These are phyloP conservation scores for Gardenia jasminoides DNA, from an alignment of 257 asterid genomes.

Conservation along the genomic window DNA sequence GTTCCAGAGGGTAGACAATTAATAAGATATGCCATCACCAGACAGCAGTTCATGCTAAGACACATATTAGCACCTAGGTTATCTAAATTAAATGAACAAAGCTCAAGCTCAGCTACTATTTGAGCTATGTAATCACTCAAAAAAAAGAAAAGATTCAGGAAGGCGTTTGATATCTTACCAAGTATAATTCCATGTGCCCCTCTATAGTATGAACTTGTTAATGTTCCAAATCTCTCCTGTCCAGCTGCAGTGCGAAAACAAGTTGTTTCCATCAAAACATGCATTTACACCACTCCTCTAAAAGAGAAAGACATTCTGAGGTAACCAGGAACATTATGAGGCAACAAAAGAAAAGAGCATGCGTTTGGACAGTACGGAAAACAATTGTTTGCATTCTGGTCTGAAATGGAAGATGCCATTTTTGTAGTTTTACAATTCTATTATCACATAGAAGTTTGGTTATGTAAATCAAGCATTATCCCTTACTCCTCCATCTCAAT, in stretches of 20 bases:
- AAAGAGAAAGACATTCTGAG: neutral
- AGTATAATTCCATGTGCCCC: slow-evolving; percentile 93
- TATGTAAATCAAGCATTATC: neutral
- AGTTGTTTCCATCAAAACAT: no score
- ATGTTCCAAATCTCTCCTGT: slow-evolving; percentile 78
- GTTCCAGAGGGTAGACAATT: neutral
- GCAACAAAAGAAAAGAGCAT: neutral
- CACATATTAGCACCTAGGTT: neutral
- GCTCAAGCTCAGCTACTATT: neutral
- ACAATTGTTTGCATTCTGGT: neutral
- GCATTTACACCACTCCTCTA: neutral
- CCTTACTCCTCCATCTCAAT: neutral
- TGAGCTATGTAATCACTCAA: neutral
- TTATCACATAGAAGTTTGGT: neutral
- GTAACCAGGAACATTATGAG: neutral
- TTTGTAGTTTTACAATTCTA: neutral
- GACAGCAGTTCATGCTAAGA: neutral
- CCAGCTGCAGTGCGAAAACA: slow-evolving; percentile 57
- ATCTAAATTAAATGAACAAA: neutral
- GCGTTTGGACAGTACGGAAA: neutral
- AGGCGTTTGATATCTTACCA: slow-evolving; percentile 34
- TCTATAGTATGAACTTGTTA: slow-evolving; percentile 74
- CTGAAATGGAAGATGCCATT: neutral
- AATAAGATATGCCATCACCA: neutral
- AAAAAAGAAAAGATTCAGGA: neutral